A percentile compares a stretch with the other conserved stretches of the same genome.
Conservation (phyloP, 2,329 filamentous ascomycete species). For the Epicoccum sorghinum region DNA sequence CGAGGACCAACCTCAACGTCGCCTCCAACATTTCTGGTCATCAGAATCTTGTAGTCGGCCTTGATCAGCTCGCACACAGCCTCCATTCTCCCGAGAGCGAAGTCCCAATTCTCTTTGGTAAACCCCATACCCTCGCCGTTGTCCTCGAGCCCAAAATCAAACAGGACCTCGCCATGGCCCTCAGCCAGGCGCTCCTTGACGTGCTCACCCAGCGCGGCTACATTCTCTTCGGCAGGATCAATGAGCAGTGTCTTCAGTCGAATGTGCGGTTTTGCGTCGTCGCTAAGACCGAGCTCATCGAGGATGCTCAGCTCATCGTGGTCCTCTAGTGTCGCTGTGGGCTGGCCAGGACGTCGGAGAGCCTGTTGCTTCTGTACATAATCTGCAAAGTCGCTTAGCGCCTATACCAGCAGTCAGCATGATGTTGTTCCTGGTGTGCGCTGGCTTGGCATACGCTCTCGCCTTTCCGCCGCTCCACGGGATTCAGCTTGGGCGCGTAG, state of each 20-base stretch:
- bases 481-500: conserved; percentile 63
- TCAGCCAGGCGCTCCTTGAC: conserved; percentile 75
- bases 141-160: conserved; percentile 91
- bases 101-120: conserved; percentile 74
- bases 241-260: conserved; percentile 80
- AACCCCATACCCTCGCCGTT: conserved; percentile 85
- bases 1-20: conserved; percentile 71
- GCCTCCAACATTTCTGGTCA: conserved; percentile 89
- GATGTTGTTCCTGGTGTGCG: not conserved
- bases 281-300: conserved; percentile 75
- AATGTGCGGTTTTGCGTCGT: conserved; percentile 67
- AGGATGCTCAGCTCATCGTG: conserved; percentile 91
- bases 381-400: conserved; percentile 94
- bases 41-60: conserved; percentile 79
- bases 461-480: conserved; percentile 82
- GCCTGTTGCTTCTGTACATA: conserved; percentile 96
- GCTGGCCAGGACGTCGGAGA: conserved; percentile 58
- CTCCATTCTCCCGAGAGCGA: conserved; percentile 69
- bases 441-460: conserved; percentile 69
- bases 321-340: conserved; percentile 59
- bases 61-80: conserved; percentile 68
- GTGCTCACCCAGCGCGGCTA: conserved; percentile 67
- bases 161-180: conserved; percentile 85
- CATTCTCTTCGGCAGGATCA: conserved; percentile 59
- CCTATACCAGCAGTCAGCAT: conserved; percentile 53